A percentile compares a stretch with the other conserved stretches of the same genome.
phyloP scores from a whole-genome alignment of 2,329 filamentous ascomycete species.

The Hymenotorrendiella dingleyae region DNA sequence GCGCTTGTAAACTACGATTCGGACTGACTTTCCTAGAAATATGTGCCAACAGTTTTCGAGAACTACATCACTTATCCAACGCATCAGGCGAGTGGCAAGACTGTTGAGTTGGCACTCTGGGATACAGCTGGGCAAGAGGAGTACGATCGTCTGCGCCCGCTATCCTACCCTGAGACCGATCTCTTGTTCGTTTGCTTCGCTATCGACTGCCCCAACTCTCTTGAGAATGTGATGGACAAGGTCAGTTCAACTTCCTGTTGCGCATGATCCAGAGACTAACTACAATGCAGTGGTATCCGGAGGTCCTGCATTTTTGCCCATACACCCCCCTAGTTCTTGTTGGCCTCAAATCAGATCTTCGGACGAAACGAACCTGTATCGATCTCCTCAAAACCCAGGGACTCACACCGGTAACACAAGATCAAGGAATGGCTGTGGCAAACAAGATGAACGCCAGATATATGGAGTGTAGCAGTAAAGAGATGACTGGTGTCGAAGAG shows the following conservation, averaged over 20 bases:
- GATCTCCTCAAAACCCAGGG: constrained; percentile 98
- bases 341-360: constrained; percentile 93
- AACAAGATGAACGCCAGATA: constrained; percentile 92
- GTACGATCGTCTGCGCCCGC: constrained; percentile 89
- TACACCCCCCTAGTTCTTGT: constrained; percentile 94
- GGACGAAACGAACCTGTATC: constrained; percentile 92
- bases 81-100: constrained; percentile 83
- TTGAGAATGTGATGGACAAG: constrained; percentile 99
- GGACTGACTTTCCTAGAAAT: constrained; percentile 95
- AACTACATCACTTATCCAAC: constrained; percentile 99
- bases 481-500: constrained; percentile 92
- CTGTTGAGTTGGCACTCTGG: constrained; percentile 94
- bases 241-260: constrained; percentile 42
- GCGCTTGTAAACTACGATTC: no score
- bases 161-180: constrained; percentile 97
- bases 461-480: constrained; percentile 98
- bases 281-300: constrained; percentile 80
- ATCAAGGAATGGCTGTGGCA: constrained; percentile 83
- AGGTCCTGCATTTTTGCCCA: constrained; percentile 97
- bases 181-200: constrained; percentile 98
- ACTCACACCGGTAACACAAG: constrained; percentile 85
- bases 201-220: constrained; percentile 95
- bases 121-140: constrained; percentile 98
- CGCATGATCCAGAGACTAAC: constrained; percentile 2
- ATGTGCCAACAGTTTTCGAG: constrained; percentile 97